These are phyloP conservation scores for Diaporthe vexans DNA, from an alignment of 2,329 filamentous ascomycete genomes.

Conservation along the genomic window DNA sequence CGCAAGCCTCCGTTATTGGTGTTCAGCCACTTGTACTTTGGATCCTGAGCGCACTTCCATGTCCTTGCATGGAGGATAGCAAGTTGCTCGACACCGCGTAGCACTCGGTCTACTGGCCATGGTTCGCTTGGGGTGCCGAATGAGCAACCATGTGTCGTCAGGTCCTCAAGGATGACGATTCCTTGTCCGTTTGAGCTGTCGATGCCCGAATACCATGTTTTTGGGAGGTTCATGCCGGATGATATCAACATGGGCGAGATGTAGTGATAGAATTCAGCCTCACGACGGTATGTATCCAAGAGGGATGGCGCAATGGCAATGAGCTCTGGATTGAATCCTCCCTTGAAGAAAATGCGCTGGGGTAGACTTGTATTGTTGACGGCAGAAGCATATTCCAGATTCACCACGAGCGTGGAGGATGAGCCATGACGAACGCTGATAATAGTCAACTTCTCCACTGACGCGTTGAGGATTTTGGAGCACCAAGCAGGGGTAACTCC, in stretches of 20 bases:
- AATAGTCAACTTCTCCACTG: neutral
- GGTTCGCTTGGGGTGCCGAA: slow-evolving; percentile 1
- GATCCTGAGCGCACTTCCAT: slow-evolving; percentile 1
- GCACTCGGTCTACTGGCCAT: slow-evolving; percentile 19
- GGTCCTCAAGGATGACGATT: slow-evolving; percentile 11
- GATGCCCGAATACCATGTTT: neutral
- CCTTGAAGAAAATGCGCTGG: slow-evolving; percentile 3
- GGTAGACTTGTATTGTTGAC: neutral
- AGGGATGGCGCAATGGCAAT: slow-evolving; percentile 4
- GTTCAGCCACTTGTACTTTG: neutral
- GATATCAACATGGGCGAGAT: neutral
- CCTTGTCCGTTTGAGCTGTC: slow-evolving; percentile 17
- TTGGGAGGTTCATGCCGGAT: neutral
- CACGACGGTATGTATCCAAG: neutral
- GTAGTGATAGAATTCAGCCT: slow-evolving; percentile 20
- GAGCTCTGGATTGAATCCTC: slow-evolving; percentile 1
- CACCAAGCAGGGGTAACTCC: slow-evolving; percentile 12
- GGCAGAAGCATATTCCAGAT: neutral
- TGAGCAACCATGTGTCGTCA: neutral
- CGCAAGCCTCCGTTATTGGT: slow-evolving; percentile 3
- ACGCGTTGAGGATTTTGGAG: neutral
- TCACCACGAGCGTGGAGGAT: slow-evolving; percentile 1
- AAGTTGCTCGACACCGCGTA: slow-evolving; percentile 3
- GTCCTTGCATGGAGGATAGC: neutral
- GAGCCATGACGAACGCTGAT: slow-evolving; percentile 11